These are phyloP conservation scores for Coleophoma eucalyptorum DNA, from an alignment of 2,329 filamentous ascomycete genomes.

Conservation along the genomic window DNA sequence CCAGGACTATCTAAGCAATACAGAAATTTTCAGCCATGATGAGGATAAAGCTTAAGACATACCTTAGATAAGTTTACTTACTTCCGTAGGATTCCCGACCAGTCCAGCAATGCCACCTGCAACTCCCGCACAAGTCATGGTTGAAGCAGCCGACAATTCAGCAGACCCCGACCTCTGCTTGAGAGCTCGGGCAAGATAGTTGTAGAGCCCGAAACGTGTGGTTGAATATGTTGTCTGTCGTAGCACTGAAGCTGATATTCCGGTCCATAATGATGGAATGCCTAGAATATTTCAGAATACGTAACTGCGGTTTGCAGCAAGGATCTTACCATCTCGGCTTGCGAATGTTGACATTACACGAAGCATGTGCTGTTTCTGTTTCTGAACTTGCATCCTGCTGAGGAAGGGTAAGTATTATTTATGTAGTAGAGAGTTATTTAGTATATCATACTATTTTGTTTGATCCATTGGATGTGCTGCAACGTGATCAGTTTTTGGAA, in stretches of 20 bases:
- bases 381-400: slow-evolving; percentile 41
- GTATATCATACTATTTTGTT: slow-evolving; percentile 36
- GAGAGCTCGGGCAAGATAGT: slow-evolving; percentile 27
- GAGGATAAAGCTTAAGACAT: no score
- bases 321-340: slow-evolving; percentile 31
- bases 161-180: slow-evolving; percentile 22
- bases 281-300: slow-evolving; percentile 19
- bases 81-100: slow-evolving; percentile 42
- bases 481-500: no score
- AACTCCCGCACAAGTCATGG: slow-evolving; percentile 34
- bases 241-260: slow-evolving; percentile 39
- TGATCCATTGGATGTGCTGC: slow-evolving; percentile 40
- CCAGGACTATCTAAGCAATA: slow-evolving; percentile 30
- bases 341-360: slow-evolving; percentile 34
- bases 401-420: not conserved
- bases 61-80: slow-evolving; percentile 3
- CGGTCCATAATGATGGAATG: slow-evolving; percentile 37
- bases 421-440: slow-evolving; percentile 4
- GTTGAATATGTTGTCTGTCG: slow-evolving; percentile 41
- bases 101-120: slow-evolving; percentile 38
- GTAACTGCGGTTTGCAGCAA: no score
- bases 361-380: slow-evolving; percentile 36
- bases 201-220: slow-evolving; percentile 39
- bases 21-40: no score
- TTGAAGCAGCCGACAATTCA: slow-evolving; percentile 28